Evolutionary conservation across 495 filamentous ascomycete genomes (phyloP).

Genomic region (Aspergillus avenaceus): DNA sequence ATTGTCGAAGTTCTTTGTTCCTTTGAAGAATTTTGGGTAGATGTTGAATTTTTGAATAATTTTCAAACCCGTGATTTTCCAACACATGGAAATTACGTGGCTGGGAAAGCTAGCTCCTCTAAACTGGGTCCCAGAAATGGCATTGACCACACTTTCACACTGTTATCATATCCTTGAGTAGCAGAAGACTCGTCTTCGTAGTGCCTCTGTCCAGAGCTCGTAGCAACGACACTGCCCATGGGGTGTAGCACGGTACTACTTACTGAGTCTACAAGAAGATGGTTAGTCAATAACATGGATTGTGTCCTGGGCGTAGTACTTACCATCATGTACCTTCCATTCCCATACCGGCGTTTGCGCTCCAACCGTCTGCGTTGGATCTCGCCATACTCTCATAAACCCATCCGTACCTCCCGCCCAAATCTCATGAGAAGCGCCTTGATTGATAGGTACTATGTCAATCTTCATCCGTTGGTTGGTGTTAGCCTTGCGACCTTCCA

Average conservation of each 20-base stretch:
- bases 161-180: slow-evolving; percentile 44
- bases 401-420: slow-evolving; percentile 88
- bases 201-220: slow-evolving; percentile 62
- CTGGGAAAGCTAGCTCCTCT: not conserved
- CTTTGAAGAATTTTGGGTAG: too few species aligned
- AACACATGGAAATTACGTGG: not conserved
- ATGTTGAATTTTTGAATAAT: too few species aligned
- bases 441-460: slow-evolving; percentile 52
- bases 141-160: slow-evolving; percentile 61
- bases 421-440: slow-evolving; percentile 60
- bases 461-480: slow-evolving; percentile 78
- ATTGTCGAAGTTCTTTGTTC: not conserved
- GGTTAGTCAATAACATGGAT: too few species aligned
- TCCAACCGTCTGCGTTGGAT: slow-evolving; percentile 52
- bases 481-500: slow-evolving; percentile 63
- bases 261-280: slow-evolving; percentile 47
- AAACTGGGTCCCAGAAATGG: slow-evolving; percentile 15
- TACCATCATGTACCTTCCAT: slow-evolving; percentile 55
- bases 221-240: slow-evolving; percentile 65
- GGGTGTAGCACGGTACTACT: slow-evolving; percentile 63
- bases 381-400: slow-evolving; percentile 68
- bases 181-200: slow-evolving; percentile 8
- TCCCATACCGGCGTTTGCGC: slow-evolving; percentile 51
- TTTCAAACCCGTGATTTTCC: too few species aligned
- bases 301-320: slow-evolving; percentile 4